These are phyloP conservation scores for Quercus berberidifolia DNA, from an alignment of 306 rosid genomes.

Conservation along the genomic window DNA sequence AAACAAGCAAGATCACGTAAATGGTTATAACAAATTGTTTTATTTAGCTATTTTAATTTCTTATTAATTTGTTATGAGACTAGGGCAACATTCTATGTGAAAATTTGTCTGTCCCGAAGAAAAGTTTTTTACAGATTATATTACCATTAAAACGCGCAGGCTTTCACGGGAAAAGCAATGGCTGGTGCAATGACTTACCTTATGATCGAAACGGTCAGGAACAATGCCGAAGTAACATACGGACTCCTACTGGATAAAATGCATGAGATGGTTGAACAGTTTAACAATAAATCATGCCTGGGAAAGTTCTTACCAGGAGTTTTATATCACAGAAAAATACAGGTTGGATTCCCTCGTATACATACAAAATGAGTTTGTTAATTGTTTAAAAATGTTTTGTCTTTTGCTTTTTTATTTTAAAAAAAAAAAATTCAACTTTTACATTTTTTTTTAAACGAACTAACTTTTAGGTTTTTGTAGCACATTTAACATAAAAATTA, in stretches of 20 bases:
- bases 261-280: conserved; percentile 12
- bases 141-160: conserved; percentile 33
- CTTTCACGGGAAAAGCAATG: conserved; percentile 46
- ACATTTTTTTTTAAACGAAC: too few relatives aligned
- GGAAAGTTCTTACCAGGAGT: conserved; percentile 22
- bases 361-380: too few relatives aligned
- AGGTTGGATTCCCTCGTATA: conserved; percentile 31
- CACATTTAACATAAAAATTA: too few relatives aligned
- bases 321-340: conserved; percentile 39
- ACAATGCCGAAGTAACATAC: conserved; percentile 35
- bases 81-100: too few relatives aligned
- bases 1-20: too few relatives aligned
- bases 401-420: too few relatives aligned
- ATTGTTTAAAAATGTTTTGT: too few relatives aligned
- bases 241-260: conserved; percentile 32
- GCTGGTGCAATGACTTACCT: conserved; percentile 73
- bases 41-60: too few relatives aligned
- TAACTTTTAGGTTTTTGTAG: too few relatives aligned
- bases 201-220: conserved; percentile 29
- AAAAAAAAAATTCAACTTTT: too few relatives aligned
- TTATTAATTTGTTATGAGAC: too few relatives aligned
- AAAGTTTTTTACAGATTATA: not conserved
- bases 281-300: conserved; percentile 29
- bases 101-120: not conserved
- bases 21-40: too few relatives aligned